phyloP scores from a whole-genome alignment of 441 rosid species.

The Omphalea diandra region DNA sequence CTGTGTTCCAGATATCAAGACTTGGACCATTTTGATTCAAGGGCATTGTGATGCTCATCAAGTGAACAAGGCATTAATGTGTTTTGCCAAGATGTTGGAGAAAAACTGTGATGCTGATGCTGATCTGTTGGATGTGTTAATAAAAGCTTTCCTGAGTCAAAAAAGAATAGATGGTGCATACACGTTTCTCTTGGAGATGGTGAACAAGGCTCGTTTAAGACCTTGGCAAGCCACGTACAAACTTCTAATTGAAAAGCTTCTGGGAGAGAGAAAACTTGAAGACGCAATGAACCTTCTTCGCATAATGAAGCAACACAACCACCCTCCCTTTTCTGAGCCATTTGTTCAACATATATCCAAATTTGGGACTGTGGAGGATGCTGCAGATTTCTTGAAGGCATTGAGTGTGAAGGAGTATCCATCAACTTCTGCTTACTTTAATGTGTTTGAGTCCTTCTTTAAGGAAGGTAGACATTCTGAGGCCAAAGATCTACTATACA shows the following conservation, averaged over 20 bases:
- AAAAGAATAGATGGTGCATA: constrained; percentile 64
- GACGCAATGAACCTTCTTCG: constrained; percentile 72
- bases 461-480: constrained; percentile 73
- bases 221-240: constrained; percentile 89
- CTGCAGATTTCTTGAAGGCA: constrained; percentile 61
- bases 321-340: constrained; percentile 62
- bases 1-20: constrained; percentile 68
- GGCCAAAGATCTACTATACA: constrained; percentile 65
- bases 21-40: constrained; percentile 92
- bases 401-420: constrained; percentile 62
- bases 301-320: constrained; percentile 63
- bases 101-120: constrained; percentile 55
- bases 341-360: constrained; percentile 61
- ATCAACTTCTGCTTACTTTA: constrained; percentile 47
- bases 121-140: constrained; percentile 57
- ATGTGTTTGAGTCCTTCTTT: constrained; percentile 57
- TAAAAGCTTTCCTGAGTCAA: constrained; percentile 60
- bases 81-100: constrained; percentile 64
- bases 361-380: constrained; percentile 70
- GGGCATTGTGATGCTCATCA: constrained; percentile 68
- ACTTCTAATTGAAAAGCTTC: constrained; percentile 60
- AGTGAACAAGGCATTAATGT: constrained; percentile 56
- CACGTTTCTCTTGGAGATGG: constrained; percentile 57
- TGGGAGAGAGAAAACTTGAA: constrained; percentile 62
- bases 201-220: constrained; percentile 43